phyloP scores from a whole-genome alignment of 1,284 basidiomycete species.

The Rhodotorula mucilaginosa region DNA sequence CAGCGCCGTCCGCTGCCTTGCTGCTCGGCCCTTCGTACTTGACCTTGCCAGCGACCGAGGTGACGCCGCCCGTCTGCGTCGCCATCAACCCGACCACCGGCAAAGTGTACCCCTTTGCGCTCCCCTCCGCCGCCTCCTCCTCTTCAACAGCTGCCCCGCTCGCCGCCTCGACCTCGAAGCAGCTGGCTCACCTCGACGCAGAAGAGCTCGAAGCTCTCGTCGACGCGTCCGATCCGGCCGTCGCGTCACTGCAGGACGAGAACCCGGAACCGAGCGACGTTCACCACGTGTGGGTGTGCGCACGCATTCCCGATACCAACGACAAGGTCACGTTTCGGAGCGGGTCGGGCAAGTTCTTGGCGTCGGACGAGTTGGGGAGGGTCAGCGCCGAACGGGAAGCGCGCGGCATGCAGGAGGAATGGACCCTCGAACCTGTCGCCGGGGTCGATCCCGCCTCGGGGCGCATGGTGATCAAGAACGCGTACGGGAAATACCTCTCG shows the following conservation, averaged over 20 bases:
- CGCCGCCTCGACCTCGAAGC: slow-evolving; percentile 40
- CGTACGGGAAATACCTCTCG: slow-evolving; percentile 76
- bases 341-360: slow-evolving; percentile 80
- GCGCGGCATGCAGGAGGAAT: slow-evolving; percentile 80
- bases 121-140: slow-evolving; percentile 54
- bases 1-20: slow-evolving; percentile 66
- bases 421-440: slow-evolving; percentile 61
- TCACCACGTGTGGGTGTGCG: slow-evolving; percentile 80
- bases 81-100: slow-evolving; percentile 74
- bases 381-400: slow-evolving; percentile 75
- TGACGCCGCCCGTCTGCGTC: slow-evolving; percentile 61
- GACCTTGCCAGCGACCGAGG: slow-evolving; percentile 68
- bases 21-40: slow-evolving; percentile 80
- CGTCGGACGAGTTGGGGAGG: slow-evolving; percentile 74
- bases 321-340: slow-evolving; percentile 74
- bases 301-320: slow-evolving; percentile 71
- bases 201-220: slow-evolving; percentile 38
- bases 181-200: slow-evolving; percentile 26
- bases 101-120: slow-evolving; percentile 59
- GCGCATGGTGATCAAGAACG: slow-evolving; percentile 59
- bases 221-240: slow-evolving; percentile 8
- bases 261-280: slow-evolving; percentile 63
- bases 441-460: slow-evolving; percentile 56
- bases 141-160: slow-evolving; percentile 39
- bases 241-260: slow-evolving; percentile 41